Evolutionary conservation across 2,329 filamentous ascomycete genomes (phyloP), one percentile per base, ranked within the genome.

Genomic region (Aureobasidium sp.): DNA sequence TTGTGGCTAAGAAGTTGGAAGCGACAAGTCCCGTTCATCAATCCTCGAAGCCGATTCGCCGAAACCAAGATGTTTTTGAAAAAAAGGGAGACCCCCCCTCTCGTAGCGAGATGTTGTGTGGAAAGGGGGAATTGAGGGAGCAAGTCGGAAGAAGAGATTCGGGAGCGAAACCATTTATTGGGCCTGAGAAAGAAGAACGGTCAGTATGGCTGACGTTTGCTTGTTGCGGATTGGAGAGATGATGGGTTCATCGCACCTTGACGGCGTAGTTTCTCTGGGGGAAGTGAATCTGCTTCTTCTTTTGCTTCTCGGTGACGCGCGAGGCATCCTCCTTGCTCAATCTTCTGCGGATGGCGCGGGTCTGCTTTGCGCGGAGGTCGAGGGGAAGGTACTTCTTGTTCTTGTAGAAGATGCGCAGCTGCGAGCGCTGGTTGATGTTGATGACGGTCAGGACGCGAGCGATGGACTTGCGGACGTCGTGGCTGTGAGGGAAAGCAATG

Each of bases 371-470:
- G 77, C 93, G 88, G 80, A 98, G 90, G 76, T 98, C 94, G 74
- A 98, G 89, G 63, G 93, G 93, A 62, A 90, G 79, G 84, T 96
- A 96, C 83, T 96, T 97, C 88, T 97, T 97, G 85, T 86, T 87
- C 84, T 95, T 94, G 85, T 98, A 98, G 87, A 97, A 97, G 65
- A 97, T 82, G 69, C 90, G 90, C 70, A 98, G 89, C 80, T 97
- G 90, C 65, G 89, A 81, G 75, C 94, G 87, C 82, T 98, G 93
- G 84, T 95, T 97, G 78, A 90, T 86, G 84, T 97, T 98, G 85
- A 98, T 95, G 80, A 98, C 83, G 76, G 93, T 98, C 69, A 98
- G 85, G 77, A 96, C 88, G 72, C 91, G 90, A 71, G 93, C 94
- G 77, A 98, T 96, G 64, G 90, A 95, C 84, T 98, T 98, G 82